Evolutionary conservation across 2,329 filamentous ascomycete genomes (phyloP).

Genomic region (Alternaria dauci): DNA sequence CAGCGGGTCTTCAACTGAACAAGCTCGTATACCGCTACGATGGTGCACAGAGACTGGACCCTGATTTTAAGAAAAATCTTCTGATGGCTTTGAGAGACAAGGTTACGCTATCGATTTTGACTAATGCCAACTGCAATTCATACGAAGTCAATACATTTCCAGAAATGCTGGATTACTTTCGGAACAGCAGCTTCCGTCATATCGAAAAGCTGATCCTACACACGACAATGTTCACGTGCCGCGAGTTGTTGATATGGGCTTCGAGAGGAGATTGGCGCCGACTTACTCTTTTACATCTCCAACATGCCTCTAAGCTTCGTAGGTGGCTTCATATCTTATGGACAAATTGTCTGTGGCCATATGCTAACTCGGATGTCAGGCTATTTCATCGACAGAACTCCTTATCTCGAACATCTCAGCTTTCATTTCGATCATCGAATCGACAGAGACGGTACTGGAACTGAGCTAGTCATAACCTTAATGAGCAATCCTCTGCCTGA

Average conservation of each 20-base stretch:
- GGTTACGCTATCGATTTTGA: not conserved
- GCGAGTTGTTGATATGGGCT: constrained; percentile 12
- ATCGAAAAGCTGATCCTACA: not conserved
- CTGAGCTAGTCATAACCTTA: not conserved
- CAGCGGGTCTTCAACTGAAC: not conserved
- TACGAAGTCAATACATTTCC: not conserved
- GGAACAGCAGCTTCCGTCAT: not conserved
- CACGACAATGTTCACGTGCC: constrained; percentile 6
- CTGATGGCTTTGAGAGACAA: not conserved
- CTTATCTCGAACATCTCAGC: not conserved
- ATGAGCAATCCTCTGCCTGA: not conserved
- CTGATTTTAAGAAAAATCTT: not conserved
- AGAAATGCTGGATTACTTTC: constrained; percentile 4
- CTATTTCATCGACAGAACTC: not conserved
- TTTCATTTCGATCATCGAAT: not conserved
- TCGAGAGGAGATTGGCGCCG: constrained; percentile 5
- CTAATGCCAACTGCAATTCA: not conserved
- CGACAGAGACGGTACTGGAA: not conserved
- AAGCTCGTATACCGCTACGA: not conserved
- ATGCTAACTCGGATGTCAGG: not conserved
- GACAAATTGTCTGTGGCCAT: not conserved
- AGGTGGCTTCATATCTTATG: not conserved
- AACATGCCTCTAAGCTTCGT: constrained; percentile 1
- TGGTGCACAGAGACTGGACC: not conserved
- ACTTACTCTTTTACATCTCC: constrained; percentile 1